A percentile compares a stretch with the other conserved stretches of the same genome.
phyloP scores from a whole-genome alignment of 1,139 yeast genomes.

The Pichia sp. region DNA sequence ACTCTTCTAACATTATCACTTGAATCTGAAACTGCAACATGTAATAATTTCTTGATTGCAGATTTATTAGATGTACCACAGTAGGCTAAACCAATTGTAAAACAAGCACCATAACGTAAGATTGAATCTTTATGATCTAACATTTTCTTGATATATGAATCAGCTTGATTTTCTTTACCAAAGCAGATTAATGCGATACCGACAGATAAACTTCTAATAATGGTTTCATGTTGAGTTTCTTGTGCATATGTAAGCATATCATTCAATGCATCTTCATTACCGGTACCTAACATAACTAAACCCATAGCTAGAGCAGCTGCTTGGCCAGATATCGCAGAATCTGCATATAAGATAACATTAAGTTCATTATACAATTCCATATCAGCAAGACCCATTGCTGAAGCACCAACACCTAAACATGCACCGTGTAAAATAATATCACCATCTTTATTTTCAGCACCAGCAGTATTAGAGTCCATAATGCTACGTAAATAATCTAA shows the following conservation, averaged over 20 bases:
- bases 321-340: conserved; percentile 91
- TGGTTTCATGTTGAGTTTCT: conserved; percentile 94
- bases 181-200: conserved; percentile 84
- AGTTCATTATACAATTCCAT: conserved; percentile 73
- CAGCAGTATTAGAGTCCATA: conserved; percentile 50
- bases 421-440: conserved; percentile 96
- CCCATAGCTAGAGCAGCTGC: conserved; percentile 98
- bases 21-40: conserved; percentile 94
- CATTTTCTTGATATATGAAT: conserved; percentile 59
- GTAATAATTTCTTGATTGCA: conserved; percentile 82
- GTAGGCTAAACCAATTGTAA: conserved; percentile 88
- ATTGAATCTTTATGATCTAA: conserved; percentile 73
- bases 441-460: conserved; percentile 48
- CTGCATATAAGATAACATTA: conserved; percentile 79
- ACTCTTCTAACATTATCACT: conserved; percentile 96
- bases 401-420: conserved; percentile 90
- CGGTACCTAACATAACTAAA: conserved; percentile 91
- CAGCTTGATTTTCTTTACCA: conserved; percentile 82
- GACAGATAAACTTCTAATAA: conserved; percentile 83
- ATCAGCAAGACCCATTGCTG: conserved; percentile 90
- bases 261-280: conserved; percentile 59
- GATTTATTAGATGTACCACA: conserved; percentile 92
- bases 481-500: conserved; percentile 72
- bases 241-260: conserved; percentile 91
- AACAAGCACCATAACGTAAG: conserved; percentile 94